Percentiles rank a stretch among this genome's conserved stretches.
These are phyloP conservation scores for Penicillium pulvis DNA, from an alignment of 495 filamentous ascomycete species.

Conservation along the genomic window DNA sequence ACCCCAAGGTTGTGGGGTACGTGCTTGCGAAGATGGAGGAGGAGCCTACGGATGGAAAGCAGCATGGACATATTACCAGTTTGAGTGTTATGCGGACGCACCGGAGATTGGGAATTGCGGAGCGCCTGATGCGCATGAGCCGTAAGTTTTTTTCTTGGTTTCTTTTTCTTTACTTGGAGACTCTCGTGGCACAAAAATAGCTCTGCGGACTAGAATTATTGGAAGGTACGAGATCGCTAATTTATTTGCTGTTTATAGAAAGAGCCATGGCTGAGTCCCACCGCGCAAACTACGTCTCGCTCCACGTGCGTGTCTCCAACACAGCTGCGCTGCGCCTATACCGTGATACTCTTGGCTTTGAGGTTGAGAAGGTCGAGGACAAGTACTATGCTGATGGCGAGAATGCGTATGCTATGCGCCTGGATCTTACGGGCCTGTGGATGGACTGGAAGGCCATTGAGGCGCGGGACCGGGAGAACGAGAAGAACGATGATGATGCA, in stretches of 20 bases:
- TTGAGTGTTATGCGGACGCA: slow-evolving; percentile 97
- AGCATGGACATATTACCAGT: slow-evolving; percentile 95
- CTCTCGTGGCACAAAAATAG: no score
- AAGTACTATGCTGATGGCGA: slow-evolving; percentile 99
- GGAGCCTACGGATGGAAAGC: slow-evolving; percentile 86
- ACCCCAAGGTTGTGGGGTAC: slow-evolving; percentile 98
- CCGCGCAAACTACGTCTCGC: slow-evolving; percentile 85
- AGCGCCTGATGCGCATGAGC: slow-evolving; percentile 94
- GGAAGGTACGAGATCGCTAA: neutral
- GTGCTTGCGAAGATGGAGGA: slow-evolving; percentile 99
- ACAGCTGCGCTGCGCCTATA: slow-evolving; percentile 87
- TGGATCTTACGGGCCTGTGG: slow-evolving; percentile 70
- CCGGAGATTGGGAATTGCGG: slow-evolving; percentile 84
- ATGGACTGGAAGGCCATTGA: slow-evolving; percentile 48
- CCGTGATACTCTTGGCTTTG: slow-evolving; percentile 89
- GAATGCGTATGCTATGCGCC: slow-evolving; percentile 92
- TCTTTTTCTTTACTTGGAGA: neutral
- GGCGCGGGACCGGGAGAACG: slow-evolving; percentile 42
- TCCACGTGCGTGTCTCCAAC: slow-evolving; percentile 95
- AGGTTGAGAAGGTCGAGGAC: slow-evolving; percentile 82
- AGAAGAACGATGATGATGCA: slow-evolving; percentile 39
- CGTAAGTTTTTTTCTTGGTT: slow-evolving; percentile 61
- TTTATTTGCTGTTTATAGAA: slow-evolving; percentile 51
- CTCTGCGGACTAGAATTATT: no score
- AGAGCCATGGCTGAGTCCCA: slow-evolving; percentile 95